phyloP scores from a whole-genome alignment of 768 basidiomycete species.

The Leucocoprinus birnbaumii region DNA sequence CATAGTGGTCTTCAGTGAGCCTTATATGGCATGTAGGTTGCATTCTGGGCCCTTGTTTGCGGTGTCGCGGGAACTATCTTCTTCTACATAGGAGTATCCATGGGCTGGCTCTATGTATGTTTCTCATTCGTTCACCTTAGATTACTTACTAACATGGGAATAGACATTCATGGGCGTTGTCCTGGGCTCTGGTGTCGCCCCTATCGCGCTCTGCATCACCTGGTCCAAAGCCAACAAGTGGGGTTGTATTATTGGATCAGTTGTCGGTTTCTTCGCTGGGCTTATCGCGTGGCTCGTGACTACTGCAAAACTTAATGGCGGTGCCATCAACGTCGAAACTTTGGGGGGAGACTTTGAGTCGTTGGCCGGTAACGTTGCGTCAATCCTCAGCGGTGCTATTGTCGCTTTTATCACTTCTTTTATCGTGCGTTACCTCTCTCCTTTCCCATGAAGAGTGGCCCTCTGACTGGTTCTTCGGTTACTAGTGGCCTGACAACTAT shows the following conservation, averaged over 20 bases:
- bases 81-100: slow-evolving; percentile 86
- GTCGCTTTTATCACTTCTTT: slow-evolving; percentile 48
- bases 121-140: slow-evolving; percentile 19
- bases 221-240: slow-evolving; percentile 85
- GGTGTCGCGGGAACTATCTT: slow-evolving; percentile 84
- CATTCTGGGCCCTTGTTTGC: slow-evolving; percentile 71
- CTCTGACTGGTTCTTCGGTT: not conserved
- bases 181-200: slow-evolving; percentile 81
- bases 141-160: no score
- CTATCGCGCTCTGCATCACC: slow-evolving; percentile 82
- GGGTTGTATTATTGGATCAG: slow-evolving; percentile 75
- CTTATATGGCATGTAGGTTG: slow-evolving; percentile 40
- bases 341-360: slow-evolving; percentile 59
- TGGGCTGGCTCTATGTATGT: slow-evolving; percentile 91
- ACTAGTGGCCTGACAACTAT: slow-evolving; percentile 77
- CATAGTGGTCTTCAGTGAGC: not conserved
- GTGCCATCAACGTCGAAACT: slow-evolving; percentile 68
- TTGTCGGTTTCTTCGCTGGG: slow-evolving; percentile 67
- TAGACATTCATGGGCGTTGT: slow-evolving; percentile 86
- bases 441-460: not conserved
- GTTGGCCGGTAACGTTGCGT: slow-evolving; percentile 88
- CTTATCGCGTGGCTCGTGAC: slow-evolving; percentile 85
- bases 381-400: slow-evolving; percentile 79
- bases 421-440: no score
- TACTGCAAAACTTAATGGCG: slow-evolving; percentile 65